Evolutionary conservation across 2,329 filamentous ascomycete species (phyloP), one percentile per base, ranked within the genome.

Genomic region (Dactylellina haptotyla): DNA sequence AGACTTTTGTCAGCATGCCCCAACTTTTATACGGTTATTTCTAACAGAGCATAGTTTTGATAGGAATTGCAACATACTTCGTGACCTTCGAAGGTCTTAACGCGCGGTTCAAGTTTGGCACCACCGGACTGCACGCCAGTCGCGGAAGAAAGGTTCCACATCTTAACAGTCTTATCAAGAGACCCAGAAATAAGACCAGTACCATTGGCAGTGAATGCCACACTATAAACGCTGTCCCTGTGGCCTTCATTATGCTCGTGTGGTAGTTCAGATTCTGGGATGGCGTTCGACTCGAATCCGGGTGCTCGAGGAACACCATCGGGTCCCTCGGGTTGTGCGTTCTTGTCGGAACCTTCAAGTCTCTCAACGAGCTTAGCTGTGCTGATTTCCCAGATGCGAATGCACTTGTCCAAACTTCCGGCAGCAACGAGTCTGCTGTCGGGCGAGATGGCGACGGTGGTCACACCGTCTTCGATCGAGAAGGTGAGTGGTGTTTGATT

Each of bases 61-160:
- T 61, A 41, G 53, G 37, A 72, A 69, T 26, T 56, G 20, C 41
- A 59, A 56, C 85, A 81, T 85, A 93, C 90, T 82, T 96, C 91
- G 83, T 99, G 95, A 56, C 95, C 95, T 80, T 98, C 95, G 79
- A 98, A 99, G 0, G 94, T 98, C 84, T 93, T 92, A 78, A 97
- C 89, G 80, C 95, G 98, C 81, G 96, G 92, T 78, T 95, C 94
- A 34, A 90, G 90, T 84, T 95, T 96, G 6, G 89, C 86, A 46
- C 87, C 85, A 79, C 86, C 87, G 50, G 87, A 85, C 70, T 88
- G 86, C 78, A 89, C 87, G 77, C 85, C 85, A 77, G 90, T 87
- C 46, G 89, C 87, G 20, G 90, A 87, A 63, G 87, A 89, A 56
- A 99, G 86, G 84, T 97, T 93, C 88, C 88, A 90, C 45, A 89